These are phyloP conservation scores for Pythium biforme DNA, from an alignment of 352 stramenopile genomes.

Conservation along the genomic window DNA sequence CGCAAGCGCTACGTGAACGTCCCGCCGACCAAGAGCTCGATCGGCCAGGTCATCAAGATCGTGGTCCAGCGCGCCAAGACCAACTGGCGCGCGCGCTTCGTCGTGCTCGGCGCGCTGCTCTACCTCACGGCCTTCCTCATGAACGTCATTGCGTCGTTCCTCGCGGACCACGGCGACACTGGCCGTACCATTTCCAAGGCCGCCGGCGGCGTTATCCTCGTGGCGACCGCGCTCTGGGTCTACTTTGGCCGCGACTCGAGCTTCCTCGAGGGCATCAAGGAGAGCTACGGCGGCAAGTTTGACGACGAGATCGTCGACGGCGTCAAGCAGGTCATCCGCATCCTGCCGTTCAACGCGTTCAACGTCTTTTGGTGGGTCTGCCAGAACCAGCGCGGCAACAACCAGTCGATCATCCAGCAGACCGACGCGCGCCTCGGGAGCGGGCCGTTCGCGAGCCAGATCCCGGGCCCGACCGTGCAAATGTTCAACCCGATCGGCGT, in stretches of 20 bases:
- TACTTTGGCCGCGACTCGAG: constrained; percentile 33
- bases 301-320: constrained; percentile 43
- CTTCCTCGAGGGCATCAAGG: constrained; percentile 44
- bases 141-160: constrained; percentile 30
- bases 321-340: constrained; percentile 47
- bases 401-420: constrained; percentile 39
- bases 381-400: constrained; percentile 36
- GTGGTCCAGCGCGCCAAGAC: constrained; percentile 15
- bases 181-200: constrained; percentile 18
- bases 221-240: constrained; percentile 39
- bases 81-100: constrained; percentile 18
- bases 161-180: constrained; percentile 20
- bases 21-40: constrained; percentile 28
- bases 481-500: constrained; percentile 34
- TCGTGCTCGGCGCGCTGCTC: constrained; percentile 23
- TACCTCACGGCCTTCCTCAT: constrained; percentile 25
- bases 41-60: constrained; percentile 26
- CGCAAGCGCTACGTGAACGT: constrained; percentile 30
- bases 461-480: constrained; percentile 29
- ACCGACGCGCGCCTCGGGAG: constrained; percentile 28
- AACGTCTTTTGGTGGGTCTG: constrained; percentile 35
- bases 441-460: constrained; percentile 20
- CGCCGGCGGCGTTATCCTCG: constrained; percentile 16
- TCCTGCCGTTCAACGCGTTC: constrained; percentile 51
- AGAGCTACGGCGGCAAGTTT: constrained; percentile 34